These are phyloP conservation scores for Musa troglodytarum DNA, from an alignment of 176 grass and related monocot genomes.

Conservation along the genomic window DNA sequence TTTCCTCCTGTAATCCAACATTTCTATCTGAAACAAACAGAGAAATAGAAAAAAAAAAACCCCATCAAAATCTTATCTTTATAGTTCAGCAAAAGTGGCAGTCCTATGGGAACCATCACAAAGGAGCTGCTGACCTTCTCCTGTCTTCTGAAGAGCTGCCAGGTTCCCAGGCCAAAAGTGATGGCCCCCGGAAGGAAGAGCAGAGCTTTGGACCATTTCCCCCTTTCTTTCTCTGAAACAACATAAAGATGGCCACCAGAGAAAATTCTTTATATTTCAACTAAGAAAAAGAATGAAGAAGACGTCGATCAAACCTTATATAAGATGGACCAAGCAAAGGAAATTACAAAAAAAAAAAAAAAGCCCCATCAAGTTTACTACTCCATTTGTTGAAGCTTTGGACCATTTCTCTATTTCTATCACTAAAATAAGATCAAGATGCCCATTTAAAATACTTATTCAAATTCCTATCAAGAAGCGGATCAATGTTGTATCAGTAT, in stretches of 20 bases:
- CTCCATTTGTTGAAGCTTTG: no score
- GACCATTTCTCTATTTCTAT: no score
- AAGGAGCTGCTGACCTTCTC: slow-evolving; percentile 48
- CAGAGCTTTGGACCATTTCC: slow-evolving; percentile 64
- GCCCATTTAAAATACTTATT: no score
- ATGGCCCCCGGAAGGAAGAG: slow-evolving; percentile 90
- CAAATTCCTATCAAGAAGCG: no score
- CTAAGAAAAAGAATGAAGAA: no score
- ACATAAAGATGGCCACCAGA: neutral
- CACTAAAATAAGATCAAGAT: no score
- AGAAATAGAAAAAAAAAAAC: slow-evolving; percentile 8
- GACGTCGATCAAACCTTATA: no score
- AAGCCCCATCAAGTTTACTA: no score
- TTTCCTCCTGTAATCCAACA: slow-evolving; percentile 85
- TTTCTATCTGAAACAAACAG: slow-evolving; percentile 52
- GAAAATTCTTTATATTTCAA: neutral
- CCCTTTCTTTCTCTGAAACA: slow-evolving; percentile 50
- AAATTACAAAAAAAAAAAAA: no score
- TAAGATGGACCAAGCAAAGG: no score
- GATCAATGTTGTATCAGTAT: no score
- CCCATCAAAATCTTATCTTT: slow-evolving; percentile 7
- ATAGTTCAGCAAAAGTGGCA: neutral
- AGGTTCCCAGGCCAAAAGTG: slow-evolving; percentile 90
- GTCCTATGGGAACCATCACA: neutral
- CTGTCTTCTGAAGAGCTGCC: slow-evolving; percentile 88